phyloP scores from a whole-genome alignment of 345 rosid species.

The Hibiscus tridactylites region DNA sequence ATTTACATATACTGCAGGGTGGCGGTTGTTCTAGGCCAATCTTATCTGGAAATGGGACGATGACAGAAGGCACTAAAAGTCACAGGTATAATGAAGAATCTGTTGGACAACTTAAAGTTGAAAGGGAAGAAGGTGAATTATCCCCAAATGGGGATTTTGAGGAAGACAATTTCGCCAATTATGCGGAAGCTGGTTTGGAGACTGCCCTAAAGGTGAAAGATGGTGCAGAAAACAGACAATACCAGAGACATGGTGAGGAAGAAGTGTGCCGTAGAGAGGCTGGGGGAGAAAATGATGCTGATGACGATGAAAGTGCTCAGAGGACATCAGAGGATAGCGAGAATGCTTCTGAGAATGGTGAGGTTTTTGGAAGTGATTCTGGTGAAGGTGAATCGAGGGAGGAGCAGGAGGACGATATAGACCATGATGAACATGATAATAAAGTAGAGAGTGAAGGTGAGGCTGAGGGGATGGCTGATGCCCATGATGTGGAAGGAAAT shows the following conservation, averaged over 20 bases:
- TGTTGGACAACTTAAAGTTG: constrained; percentile 47
- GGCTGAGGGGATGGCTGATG: constrained; percentile 80
- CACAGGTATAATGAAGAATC: constrained; percentile 46
- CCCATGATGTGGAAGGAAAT: constrained; percentile 68
- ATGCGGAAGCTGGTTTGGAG: constrained; percentile 57
- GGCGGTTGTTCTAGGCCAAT: constrained; percentile 37
- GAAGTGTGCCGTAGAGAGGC: constrained; percentile 41
- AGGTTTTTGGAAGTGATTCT: constrained; percentile 82
- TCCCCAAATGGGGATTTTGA: constrained; percentile 92
- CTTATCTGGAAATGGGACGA: constrained; percentile 43
- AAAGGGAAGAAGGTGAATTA: constrained; percentile 98
- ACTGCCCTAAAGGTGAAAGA: constrained; percentile 47
- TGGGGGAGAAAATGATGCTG: constrained; percentile 65
- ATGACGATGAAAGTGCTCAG: constrained; percentile 80
- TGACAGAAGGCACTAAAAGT: constrained; percentile 33
- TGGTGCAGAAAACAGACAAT: constrained; percentile 35
- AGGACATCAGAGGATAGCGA: constrained; percentile 85
- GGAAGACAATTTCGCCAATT: constrained; percentile 76
- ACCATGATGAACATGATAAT: constrained; percentile 53
- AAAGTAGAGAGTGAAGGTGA: constrained; percentile 95
- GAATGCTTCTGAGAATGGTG: constrained; percentile 83
- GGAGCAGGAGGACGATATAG: constrained; percentile 71
- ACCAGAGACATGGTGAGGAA: constrained; percentile 40
- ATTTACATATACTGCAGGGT: constrained; percentile 38
- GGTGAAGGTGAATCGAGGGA: constrained; percentile 80